Evolutionary conservation across 2,329 filamentous ascomycete genomes (phyloP).

Genomic region (Pyrenophora teres): DNA sequence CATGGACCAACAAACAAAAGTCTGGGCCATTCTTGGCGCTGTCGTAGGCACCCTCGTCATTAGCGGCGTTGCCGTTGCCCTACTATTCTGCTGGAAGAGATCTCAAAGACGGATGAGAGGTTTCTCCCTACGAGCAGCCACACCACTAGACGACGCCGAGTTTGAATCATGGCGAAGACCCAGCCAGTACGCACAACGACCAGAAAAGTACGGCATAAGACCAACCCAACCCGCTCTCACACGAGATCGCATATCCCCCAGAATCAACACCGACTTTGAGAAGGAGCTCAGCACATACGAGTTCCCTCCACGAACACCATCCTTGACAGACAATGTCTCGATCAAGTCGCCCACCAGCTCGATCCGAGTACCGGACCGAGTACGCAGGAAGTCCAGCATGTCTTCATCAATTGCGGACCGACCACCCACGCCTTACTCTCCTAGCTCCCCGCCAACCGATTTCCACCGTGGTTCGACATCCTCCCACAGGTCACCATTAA

Average conservation of each 20-base stretch:
- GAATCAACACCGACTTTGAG: conserved; percentile 38
- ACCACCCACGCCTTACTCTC: conserved; percentile 48
- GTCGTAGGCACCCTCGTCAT: conserved; percentile 43
- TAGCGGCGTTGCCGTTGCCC: conserved; percentile 29
- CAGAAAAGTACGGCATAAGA: conserved; percentile 44
- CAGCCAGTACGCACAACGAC: conserved; percentile 44
- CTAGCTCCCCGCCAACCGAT: conserved; percentile 37
- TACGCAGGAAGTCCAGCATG: conserved; percentile 44
- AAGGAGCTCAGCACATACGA: conserved; percentile 41
- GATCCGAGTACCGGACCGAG: conserved; percentile 39
- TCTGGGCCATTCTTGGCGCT: conserved; percentile 46
- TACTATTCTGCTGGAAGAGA: conserved; percentile 42
- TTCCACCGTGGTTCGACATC: conserved; percentile 33
- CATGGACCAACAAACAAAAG: conserved; percentile 40
- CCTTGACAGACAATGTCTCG: conserved; percentile 26
- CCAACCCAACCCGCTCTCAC: conserved; percentile 33
- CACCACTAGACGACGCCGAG: conserved; percentile 48
- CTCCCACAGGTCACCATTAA: conserved; percentile 39
- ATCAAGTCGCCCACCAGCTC: conserved; percentile 35
- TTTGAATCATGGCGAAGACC: conserved; percentile 49
- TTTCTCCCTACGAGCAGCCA: conserved; percentile 46
- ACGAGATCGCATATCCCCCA: conserved; percentile 34
- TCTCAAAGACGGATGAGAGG: conserved; percentile 41
- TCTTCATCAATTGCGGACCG: conserved; percentile 42
- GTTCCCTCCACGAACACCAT: conserved; percentile 34